Evolutionary conservation across 2,329 filamentous ascomycete species (phyloP).

Genomic region (Passalora sequoiae): DNA sequence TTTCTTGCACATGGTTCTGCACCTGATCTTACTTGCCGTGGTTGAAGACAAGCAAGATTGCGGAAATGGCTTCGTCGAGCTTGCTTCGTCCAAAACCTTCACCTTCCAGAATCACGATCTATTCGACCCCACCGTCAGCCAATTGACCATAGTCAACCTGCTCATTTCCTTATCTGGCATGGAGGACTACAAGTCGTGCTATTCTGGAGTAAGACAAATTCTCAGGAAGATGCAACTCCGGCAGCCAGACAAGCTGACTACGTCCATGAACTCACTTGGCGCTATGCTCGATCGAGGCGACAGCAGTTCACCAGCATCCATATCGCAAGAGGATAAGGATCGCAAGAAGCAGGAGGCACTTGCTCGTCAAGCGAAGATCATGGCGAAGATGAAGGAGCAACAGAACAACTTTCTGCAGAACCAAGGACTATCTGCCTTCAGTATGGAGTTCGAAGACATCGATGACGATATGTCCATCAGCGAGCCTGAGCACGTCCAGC

Average conservation of each 20-base stretch:
- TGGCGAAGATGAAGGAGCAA: slow-evolving; percentile 97
- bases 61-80: slow-evolving; percentile 23
- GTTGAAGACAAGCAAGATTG: slow-evolving; percentile 60
- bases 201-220: slow-evolving; percentile 77
- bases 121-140: background rate
- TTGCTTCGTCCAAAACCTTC: slow-evolving; percentile 21
- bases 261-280: slow-evolving; percentile 55
- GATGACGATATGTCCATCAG: slow-evolving; percentile 57
- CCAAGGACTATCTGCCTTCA: slow-evolving; percentile 84
- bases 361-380: slow-evolving; percentile 84
- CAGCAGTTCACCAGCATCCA: slow-evolving; percentile 71
- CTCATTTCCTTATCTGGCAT: slow-evolving; percentile 49
- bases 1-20: slow-evolving; percentile 85
- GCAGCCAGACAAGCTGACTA: slow-evolving; percentile 66
- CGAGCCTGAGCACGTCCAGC: slow-evolving; percentile 56
- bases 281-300: slow-evolving; percentile 73
- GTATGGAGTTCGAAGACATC: slow-evolving; percentile 71
- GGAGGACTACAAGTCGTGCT: slow-evolving; percentile 73
- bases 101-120: slow-evolving; percentile 9
- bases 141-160: slow-evolving; percentile 45
- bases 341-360: slow-evolving; percentile 86
- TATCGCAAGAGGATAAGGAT: slow-evolving; percentile 61
- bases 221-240: slow-evolving; percentile 81
- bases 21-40: slow-evolving; percentile 79
- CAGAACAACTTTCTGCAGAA: slow-evolving; percentile 91